Evolutionary conservation across 2,329 filamentous ascomycete species (phyloP), one percentile per base, ranked within the genome.

Genomic region (Mycogone perniciosa): DNA sequence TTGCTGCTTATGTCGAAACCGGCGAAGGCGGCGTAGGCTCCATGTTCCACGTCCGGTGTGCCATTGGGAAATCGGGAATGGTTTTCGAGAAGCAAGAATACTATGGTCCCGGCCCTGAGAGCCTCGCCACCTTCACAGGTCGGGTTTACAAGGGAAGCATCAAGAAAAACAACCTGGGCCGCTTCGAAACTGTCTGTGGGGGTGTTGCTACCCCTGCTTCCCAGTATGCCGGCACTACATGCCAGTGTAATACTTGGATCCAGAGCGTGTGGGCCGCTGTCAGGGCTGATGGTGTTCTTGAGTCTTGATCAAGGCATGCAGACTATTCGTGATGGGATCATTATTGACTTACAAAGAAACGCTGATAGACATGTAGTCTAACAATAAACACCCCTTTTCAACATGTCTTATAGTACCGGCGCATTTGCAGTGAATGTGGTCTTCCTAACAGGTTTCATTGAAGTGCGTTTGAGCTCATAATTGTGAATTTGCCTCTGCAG

Each of bases 51-150:
- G 48, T 51, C 43, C 43, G 44, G 8, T 41, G 43, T 31, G 43
- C 44, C 9, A 41, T 41, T 31, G 37, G 48, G 1, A 20, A 30
- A 4, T 1, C 30, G 7, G 31, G 31, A 7, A 51, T 51, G 48
- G 29, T 51, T 37, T 51, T 51, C 44, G 43, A 45, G 7, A 51
- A 26, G 7, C 35, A 51, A 10, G 35, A 43, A 37, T 45, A 42
- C 39, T 8, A 39, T 9, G 31, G 43, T 2, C 38, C 44, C 6
- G 48, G 48, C 26, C 44, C 44, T n/a, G 43, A 42, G 4, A 11
- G 42, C 39, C 48, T 51, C 6, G 7, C 48, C 13, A 51, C 48
- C 4, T 51, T 51, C 29, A 35, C 20, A 27, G 8, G 20, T 31
- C 39, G 38, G n/a, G 7, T 5, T 6, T 30, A n/a, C 6, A 30